Conservation (phyloP, 2,329 filamentous ascomycete species). For the Xylogone sp. region DNA sequence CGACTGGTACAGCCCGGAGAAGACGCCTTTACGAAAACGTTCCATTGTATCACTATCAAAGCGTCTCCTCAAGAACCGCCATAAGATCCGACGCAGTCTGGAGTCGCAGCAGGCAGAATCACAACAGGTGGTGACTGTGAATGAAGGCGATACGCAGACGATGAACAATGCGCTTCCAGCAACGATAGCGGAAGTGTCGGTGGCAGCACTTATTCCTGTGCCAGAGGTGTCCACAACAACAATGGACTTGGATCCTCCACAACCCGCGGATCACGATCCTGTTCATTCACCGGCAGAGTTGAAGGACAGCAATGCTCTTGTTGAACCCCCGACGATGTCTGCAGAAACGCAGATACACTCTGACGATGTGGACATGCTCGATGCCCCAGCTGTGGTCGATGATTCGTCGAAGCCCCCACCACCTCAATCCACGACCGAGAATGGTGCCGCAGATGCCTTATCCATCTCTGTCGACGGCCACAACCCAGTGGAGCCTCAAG, state of each 20-base stretch:
- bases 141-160: constrained; percentile 5
- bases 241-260: constrained; percentile 13
- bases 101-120: constrained; percentile 10
- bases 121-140: neutral
- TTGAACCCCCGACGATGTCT: constrained; percentile 22
- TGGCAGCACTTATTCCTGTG: constrained; percentile 7
- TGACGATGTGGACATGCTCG: constrained; percentile 21
- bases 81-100: constrained; percentile 10
- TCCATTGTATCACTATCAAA: constrained; percentile 23
- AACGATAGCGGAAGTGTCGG: neutral
- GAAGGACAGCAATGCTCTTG: constrained; percentile 17
- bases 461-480: constrained; percentile 5
- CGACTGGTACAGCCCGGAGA: constrained; percentile 25
- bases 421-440: constrained; percentile 11
- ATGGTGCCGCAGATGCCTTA: neutral
- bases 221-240: constrained; percentile 9
- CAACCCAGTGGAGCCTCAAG: constrained; percentile 26
- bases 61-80: constrained; percentile 26
- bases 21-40: constrained; percentile 13
- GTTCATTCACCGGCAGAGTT: constrained; percentile 19
- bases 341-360: constrained; percentile 13
- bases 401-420: constrained; percentile 26
- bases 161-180: constrained; percentile 4
- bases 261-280: neutral
- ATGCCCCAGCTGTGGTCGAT: constrained; percentile 17